Evolutionary conservation across 345 rosid genomes (phyloP), one percentile per base, ranked within the genome.

Genomic region (Populus euphratica): DNA sequence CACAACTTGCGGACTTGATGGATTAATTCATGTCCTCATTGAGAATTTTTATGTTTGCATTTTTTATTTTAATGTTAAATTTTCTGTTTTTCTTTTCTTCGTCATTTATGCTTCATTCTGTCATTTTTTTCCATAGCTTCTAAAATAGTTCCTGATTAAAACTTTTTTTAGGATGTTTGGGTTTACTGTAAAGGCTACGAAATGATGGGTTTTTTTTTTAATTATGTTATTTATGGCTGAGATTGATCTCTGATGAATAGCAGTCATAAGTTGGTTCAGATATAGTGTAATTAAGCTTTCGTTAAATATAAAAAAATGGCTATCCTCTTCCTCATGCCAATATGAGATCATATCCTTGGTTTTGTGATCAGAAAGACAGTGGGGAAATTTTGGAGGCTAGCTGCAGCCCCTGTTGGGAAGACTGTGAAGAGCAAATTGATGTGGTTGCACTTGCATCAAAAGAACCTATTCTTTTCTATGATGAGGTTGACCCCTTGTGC

Each of bases 381-480:
- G 83, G 77, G 41, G 77, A 73, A 72, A 18, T 54, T 38, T 18
- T 77, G 69, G 82, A 80, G 73, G 75, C 74, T 68, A 78, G 73
- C 69, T 76, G 80, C 69, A 77, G 63, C 78, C 85, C 89, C 56
- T 80, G 69, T n/a, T 96, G 98, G 99, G 92, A 91, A 87, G 97
- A 94, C 76, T 87, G 93, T 52, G 66, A 89, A 74, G 97, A 94
- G 78, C 79, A 86, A 78, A 88, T 96, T 85, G 95, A 94, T 84
- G 68, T 89, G 81, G 95, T 74, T 80, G 86, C 97, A 49, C 86
- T 96, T 65, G 86, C 97, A 17, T 81, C 87, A 33, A 96, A 89
- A 85, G 99, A 96, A 84, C 95, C 98, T 79, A 96, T 96, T 90
- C 98, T 96, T 76, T 96, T 94, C 86, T 96, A 88, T 79, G 99